These are phyloP conservation scores for Ceratobasidium papillatum DNA, from an alignment of 1,284 basidiomycete species.

Conservation along the genomic window DNA sequence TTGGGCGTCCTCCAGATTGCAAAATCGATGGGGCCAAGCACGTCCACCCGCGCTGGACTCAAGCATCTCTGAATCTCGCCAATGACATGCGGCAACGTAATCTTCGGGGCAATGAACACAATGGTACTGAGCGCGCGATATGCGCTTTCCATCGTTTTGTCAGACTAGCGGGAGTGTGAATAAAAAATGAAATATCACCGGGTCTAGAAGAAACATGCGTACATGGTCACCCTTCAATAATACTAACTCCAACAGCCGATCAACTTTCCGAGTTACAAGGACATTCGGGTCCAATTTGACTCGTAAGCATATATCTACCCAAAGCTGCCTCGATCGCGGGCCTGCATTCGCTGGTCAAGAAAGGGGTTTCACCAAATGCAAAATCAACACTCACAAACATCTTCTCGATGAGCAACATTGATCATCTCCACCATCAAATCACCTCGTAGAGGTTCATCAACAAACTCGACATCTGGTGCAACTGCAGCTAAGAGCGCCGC, in stretches of 20 bases:
- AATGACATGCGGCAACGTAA: slow-evolving; percentile 74
- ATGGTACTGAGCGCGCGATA: slow-evolving; percentile 80
- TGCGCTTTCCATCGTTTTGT: slow-evolving; percentile 59
- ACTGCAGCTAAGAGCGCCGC: slow-evolving; percentile 33
- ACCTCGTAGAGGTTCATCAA: slow-evolving; percentile 51
- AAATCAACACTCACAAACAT: slow-evolving; percentile 60
- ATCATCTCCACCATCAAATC: slow-evolving; percentile 64
- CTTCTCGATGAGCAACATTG: slow-evolving; percentile 78
- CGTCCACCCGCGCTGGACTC: slow-evolving; percentile 63
- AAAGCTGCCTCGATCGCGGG: slow-evolving; percentile 66
- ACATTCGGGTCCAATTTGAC: slow-evolving; percentile 73
- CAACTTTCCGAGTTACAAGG: slow-evolving; percentile 62
- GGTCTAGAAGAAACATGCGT: background rate
- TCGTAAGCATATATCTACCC: slow-evolving; percentile 84
- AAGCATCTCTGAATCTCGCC: slow-evolving; percentile 72
- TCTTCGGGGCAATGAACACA: slow-evolving; percentile 77
- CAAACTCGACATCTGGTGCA: slow-evolving; percentile 16
- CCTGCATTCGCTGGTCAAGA: slow-evolving; percentile 24
- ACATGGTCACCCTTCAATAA: slow-evolving; percentile 50
- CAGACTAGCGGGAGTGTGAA: slow-evolving; percentile 30
- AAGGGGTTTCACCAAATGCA: background rate
- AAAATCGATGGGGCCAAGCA: slow-evolving; percentile 75
- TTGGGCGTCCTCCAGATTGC: slow-evolving; percentile 87
- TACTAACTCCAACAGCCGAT: slow-evolving; percentile 62
- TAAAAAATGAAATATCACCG: background rate